These are phyloP conservation scores for Daldinia sp. DNA, from an alignment of 2,329 filamentous ascomycete genomes.

Conservation along the genomic window DNA sequence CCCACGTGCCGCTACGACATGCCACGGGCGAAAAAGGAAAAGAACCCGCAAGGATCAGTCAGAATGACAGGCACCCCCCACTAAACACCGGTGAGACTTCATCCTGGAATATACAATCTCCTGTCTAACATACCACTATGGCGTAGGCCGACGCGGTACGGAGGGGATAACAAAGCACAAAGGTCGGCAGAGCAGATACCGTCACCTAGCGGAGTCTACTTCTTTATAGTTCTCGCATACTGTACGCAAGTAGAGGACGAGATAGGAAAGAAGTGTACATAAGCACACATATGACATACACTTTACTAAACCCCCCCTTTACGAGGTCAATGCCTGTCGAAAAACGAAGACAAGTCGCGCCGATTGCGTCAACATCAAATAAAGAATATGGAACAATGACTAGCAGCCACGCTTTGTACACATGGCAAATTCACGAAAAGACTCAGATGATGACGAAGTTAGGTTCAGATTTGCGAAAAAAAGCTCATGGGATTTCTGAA, in stretches of 20 bases:
- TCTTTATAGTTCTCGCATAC: conserved; percentile 5
- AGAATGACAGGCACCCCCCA: conserved; percentile 4
- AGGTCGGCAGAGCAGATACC: neutral
- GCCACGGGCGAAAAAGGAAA: conserved; percentile 8
- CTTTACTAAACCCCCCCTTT: conserved; percentile 5
- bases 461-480: neutral
- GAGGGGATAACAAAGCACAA: neutral
- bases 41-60: conserved; percentile 17
- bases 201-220: neutral
- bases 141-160: neutral
- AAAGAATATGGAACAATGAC: conserved; percentile 18
- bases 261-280: conserved; percentile 5
- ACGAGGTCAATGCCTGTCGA: conserved; percentile 23
- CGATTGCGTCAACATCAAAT: conserved; percentile 11
- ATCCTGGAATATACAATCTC: conserved; percentile 7
- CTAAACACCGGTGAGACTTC: conserved; percentile 19
- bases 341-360: conserved; percentile 9
- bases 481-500: neutral
- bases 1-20: conserved; percentile 30
- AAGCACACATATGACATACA: conserved; percentile 1
- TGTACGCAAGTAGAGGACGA: neutral
- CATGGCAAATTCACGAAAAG: neutral
- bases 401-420: conserved; percentile 6
- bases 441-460: neutral
- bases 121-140: neutral